Base-by-base conservation (phyloP, 192 early-diverging fungal genomes). In the Martensiomyces pterosporus region DNA sequence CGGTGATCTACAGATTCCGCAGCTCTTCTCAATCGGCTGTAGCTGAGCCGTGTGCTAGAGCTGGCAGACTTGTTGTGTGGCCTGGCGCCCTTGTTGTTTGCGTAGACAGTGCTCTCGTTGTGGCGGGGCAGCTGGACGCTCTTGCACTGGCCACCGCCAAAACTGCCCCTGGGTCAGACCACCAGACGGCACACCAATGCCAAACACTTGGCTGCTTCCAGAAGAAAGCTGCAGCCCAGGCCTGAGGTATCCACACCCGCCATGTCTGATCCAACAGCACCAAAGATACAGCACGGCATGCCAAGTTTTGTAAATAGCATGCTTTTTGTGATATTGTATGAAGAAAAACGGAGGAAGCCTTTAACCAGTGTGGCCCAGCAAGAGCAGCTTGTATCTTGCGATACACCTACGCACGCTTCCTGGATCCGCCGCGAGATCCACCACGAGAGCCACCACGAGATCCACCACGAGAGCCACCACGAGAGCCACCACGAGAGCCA, bases 31-130 rank as follows among this genome's bases (percentile, higher is more conserved):
- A n/a, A n/a, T n/a, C n/a, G n/a, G n/a, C n/a, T n/a, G n/a, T 56
- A 56, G 18, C 47, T 60, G 21, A 62, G 48, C 17, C 43, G 29
- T 9, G 53, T 56, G 49, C 41, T 71, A 24, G 56, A 55, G 26
- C 39, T 57, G 39, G 42, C 35, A 29, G 52, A 49, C 7, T 44
- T 36, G 41, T 24, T 60, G 16, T 15, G 32, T 3, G 43, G 17
- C 24, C 46, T 44, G 45, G 34, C 61, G 10, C 47, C 45, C 61
- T 72, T 72, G 34, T 46, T 40, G 49, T 64, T 58, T 12, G 56
- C 32, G 33, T 64, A 72, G 14, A 71, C 16, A 4, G 53, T 60
- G 14, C 19, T 53, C 4, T 72, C 68, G 36, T 42, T 46, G 40
- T 32, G 45, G 26, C 44, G 52, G 16, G 60, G 39, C n/a, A 25